Percentiles rank a stretch among this genome's conserved stretches.
Evolutionary conservation across 306 rosid genomes (phyloP).

Genomic region (Pachyrhizus erosus): DNA sequence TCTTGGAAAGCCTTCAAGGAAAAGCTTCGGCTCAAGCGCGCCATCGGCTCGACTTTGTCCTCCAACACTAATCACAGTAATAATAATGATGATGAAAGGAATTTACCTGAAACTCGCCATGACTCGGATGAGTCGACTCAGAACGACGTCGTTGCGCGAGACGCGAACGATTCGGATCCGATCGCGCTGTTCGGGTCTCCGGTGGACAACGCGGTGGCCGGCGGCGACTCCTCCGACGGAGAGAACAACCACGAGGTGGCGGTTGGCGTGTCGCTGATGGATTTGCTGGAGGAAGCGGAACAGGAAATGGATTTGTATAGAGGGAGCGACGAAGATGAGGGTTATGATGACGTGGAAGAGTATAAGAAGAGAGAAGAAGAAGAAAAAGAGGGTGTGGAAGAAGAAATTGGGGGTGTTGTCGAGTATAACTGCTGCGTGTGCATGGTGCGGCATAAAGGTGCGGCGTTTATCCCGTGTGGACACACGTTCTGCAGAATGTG

Average conservation of each 20-base stretch:
- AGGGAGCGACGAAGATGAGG: slow-evolving; percentile 10
- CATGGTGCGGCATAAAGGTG: slow-evolving; percentile 88
- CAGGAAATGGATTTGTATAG: slow-evolving; percentile 51
- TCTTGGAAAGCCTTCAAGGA: slow-evolving; percentile 75
- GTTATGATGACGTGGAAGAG: neutral
- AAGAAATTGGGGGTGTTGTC: neutral
- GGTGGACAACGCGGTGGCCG: neutral
- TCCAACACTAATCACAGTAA: slow-evolving; percentile 39
- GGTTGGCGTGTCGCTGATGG: slow-evolving; percentile 82
- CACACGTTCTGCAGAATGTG: slow-evolving; percentile 91
- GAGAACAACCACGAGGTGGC: slow-evolving; percentile 12
- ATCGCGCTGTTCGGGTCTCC: neutral
- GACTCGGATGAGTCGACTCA: slow-evolving; percentile 36
- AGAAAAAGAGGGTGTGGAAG: neutral
- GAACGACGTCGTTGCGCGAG: slow-evolving; percentile 3
- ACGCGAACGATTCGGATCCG: neutral
- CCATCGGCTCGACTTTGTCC: slow-evolving; percentile 63
- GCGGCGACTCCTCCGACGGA: slow-evolving; percentile 19
- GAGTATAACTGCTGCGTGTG: slow-evolving; percentile 85
- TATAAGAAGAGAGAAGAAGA: slow-evolving; percentile 11
- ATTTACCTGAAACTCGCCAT: neutral
- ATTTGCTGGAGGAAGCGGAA: slow-evolving; percentile 80
- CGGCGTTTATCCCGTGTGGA: slow-evolving; percentile 85
- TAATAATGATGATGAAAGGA: slow-evolving; percentile 15
- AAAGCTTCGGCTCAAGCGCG: slow-evolving; percentile 64